A percentile compares a stretch with the other conserved stretches of the same genome.
Conservation (phyloP, 75 land plant genomes). For the Larix kaempferi region DNA sequence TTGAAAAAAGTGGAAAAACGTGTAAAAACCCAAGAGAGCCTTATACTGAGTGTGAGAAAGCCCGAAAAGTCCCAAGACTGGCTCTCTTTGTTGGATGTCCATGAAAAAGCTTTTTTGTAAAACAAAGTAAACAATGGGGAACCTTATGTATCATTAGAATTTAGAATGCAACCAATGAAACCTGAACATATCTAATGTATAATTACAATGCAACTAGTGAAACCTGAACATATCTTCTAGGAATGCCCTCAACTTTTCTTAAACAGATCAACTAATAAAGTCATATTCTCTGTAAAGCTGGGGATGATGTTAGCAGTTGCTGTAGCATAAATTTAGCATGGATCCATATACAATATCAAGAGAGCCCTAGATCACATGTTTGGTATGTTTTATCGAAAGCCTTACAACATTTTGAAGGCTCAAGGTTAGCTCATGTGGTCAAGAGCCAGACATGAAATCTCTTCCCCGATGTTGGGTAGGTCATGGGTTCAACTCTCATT, state of each 20-base stretch:
- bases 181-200: background rate
- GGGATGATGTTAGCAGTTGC: background rate
- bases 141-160: background rate
- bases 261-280: background rate
- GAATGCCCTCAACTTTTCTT: background rate
- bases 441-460: no score
- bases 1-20: background rate
- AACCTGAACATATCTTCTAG: background rate
- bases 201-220: background rate
- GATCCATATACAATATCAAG: background rate
- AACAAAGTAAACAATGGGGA: background rate
- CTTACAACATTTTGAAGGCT: no score
- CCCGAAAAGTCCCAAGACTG: background rate
- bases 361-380: background rate
- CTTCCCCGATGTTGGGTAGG: no score
- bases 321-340: background rate
- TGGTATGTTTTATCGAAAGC: background rate
- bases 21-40: no score
- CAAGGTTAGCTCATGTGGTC: no score
- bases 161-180: background rate
- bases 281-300: background rate
- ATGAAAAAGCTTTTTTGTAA: background rate
- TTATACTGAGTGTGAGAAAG: no score
- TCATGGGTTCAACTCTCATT: no score
- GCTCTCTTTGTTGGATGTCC: background rate